Evolutionary conservation across 441 rosid genomes (phyloP).

Genomic region (Erysimum cheiri): DNA sequence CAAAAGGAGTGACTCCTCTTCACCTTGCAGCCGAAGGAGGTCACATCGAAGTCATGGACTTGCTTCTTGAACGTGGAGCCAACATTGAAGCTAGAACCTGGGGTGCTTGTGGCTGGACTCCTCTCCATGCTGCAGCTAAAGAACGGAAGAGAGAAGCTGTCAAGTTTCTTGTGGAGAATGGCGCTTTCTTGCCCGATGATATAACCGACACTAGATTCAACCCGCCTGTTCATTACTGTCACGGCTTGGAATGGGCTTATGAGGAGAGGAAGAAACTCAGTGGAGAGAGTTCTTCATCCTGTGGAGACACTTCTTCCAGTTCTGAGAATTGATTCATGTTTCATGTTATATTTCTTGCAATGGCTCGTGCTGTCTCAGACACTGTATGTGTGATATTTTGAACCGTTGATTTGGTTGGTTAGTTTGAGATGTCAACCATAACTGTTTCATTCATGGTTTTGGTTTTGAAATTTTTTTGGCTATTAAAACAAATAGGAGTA

Average conservation of each 20-base stretch:
- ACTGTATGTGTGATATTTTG: neutral
- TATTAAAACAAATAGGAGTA: no score
- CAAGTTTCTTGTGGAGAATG: conserved; percentile 71
- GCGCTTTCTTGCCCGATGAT: conserved; percentile 81
- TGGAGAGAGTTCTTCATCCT: conserved; percentile 43
- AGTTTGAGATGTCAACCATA: neutral
- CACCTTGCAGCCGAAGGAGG: conserved; percentile 94
- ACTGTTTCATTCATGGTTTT: neutral
- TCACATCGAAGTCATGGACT: conserved; percentile 79
- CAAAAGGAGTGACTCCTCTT: conserved; percentile 81
- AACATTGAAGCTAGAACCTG: conserved; percentile 80
- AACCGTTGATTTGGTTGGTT: neutral
- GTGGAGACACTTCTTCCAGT: conserved; percentile 57
- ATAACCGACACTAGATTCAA: conserved; percentile 77
- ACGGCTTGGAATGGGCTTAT: conserved; percentile 89
- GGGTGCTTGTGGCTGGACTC: conserved; percentile 94
- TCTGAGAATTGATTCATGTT: conserved; percentile 50
- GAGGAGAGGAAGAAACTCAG: conserved; percentile 70
- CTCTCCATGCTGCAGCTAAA: conserved; percentile 79
- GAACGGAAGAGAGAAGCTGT: conserved; percentile 79
- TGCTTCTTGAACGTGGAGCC: conserved; percentile 83
- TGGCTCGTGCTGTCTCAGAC: neutral
- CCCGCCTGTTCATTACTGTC: conserved; percentile 83
- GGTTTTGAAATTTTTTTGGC: neutral
- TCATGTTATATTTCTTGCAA: neutral